Base-by-base conservation (phyloP, 2,329 filamentous ascomycete genomes). In the Onygena corvina region DNA sequence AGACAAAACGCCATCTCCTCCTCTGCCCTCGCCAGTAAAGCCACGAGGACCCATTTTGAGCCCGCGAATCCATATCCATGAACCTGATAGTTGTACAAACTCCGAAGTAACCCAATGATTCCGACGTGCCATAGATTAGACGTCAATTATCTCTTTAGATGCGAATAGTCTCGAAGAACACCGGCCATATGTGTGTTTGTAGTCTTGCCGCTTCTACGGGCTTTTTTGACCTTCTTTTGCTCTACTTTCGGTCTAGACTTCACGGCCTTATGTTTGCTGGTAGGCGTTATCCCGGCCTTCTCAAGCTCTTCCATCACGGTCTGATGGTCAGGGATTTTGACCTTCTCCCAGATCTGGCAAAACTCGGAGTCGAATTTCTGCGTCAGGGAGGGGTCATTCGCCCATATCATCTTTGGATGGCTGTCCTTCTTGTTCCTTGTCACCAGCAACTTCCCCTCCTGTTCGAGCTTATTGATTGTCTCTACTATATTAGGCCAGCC, bases 371-470 rank as follows among this genome's bases (percentile, higher is more conserved):
- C 88, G 57, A 96, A 81, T 30, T 71, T 64, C 61, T 88, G 77
- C 59, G 81, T 77, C 47, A 94, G 76, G 9, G 80, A 82, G 11
- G 87, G 78, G 59, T 94, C 86, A 65, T 98, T 86, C 47, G 82
- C 76, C 87, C 89, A 96, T 48, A 98, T 81, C 71, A 84, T 86
- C 59, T 83, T 81, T 1, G 90, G 82, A 58, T 85, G 78, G 61
- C 85, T 83, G 64, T 96, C 90, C 71, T 96, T 96, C 69, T 92
- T 93, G 50, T 89, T 89, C 53, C 89, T 80, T 18, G 86, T 84
- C 4, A 95, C 86, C 30, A 96, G 75, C 40, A 96, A 75, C 65
- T 83, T 83, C 61, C 89, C 83, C 63, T 85, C 78, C 34, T 68
- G 69, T 70, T 95, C 90, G 47, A 98, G 75, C 57, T 78, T 74